Conservation (phyloP, 306 rosid genomes). For the Prunus fruticosa region DNA sequence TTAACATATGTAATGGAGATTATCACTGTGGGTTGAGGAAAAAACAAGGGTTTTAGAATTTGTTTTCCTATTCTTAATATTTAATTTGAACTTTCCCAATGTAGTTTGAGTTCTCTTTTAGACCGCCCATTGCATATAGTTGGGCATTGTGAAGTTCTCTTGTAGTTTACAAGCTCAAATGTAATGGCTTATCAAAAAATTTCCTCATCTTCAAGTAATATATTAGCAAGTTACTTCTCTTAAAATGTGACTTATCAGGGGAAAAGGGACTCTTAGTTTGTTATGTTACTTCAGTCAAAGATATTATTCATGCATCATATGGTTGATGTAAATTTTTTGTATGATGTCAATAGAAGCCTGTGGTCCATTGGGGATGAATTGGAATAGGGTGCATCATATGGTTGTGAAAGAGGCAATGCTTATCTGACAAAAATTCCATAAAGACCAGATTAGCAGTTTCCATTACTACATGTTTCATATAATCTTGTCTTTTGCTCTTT, state of each 20-base stretch:
- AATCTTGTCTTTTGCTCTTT: slow-evolving; percentile 13
- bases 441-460: neutral
- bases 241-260: neutral
- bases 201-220: neutral
- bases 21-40: no score
- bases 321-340: neutral
- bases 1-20: neutral
- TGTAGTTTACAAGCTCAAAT: neutral
- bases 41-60: neutral
- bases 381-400: neutral
- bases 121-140: neutral
- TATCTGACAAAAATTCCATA: neutral
- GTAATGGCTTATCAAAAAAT: neutral
- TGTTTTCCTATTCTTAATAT: neutral
- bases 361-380: neutral
- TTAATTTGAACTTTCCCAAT: neutral
- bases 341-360: neutral
- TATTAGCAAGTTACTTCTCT: neutral
- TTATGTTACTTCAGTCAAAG: neutral
- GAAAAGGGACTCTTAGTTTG: neutral
- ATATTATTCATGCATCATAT: neutral
- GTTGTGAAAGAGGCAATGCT: neutral
- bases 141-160: neutral
- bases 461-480: neutral
- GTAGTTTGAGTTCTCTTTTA: neutral